Percentiles rank a stretch among this genome's conserved stretches.
phyloP scores from a whole-genome alignment of 208 protist species.

The Acanthamoeba quina region DNA sequence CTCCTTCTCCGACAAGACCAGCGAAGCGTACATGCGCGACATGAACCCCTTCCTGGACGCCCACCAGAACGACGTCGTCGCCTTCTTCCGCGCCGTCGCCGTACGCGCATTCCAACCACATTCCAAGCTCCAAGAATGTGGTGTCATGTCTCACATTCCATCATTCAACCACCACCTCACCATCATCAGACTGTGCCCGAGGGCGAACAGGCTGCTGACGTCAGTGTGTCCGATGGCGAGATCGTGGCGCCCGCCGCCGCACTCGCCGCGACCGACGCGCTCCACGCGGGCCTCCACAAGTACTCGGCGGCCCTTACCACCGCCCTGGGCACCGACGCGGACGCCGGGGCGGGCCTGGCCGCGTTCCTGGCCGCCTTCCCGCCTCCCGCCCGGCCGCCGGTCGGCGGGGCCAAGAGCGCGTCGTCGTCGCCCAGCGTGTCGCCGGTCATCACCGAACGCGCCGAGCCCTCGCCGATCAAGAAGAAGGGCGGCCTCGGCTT shows the following conservation, averaged over 20 bases:
- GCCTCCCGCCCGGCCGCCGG: not conserved
- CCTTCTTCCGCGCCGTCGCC: constrained; percentile 9
- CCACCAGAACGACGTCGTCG: not conserved
- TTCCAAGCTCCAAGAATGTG: not conserved
- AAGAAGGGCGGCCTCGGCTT: constrained; percentile 8
- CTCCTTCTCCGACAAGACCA: constrained; percentile 50
- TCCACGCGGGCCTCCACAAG: not conserved
- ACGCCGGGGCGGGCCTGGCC: not conserved
- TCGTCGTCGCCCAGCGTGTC: too few species aligned
- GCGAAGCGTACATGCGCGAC: constrained; percentile 45
- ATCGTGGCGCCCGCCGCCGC: not conserved
- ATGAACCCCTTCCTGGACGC: constrained; percentile 44
- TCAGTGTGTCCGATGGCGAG: not conserved
- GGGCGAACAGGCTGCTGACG: not conserved
- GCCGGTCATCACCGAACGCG: not conserved
- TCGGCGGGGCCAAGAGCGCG: too few species aligned
- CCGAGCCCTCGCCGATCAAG: not conserved
- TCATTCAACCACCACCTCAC: too few species aligned
- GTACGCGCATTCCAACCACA: not conserved
- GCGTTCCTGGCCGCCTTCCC: not conserved
- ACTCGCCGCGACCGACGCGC: not conserved
- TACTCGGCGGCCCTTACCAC: not conserved
- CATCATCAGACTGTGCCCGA: not conserved
- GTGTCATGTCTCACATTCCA: too few species aligned
- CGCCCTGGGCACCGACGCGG: not conserved